Base-by-base conservation (phyloP, 1,284 basidiomycete genomes). In the Cryptococcus jaspeensis region DNA sequence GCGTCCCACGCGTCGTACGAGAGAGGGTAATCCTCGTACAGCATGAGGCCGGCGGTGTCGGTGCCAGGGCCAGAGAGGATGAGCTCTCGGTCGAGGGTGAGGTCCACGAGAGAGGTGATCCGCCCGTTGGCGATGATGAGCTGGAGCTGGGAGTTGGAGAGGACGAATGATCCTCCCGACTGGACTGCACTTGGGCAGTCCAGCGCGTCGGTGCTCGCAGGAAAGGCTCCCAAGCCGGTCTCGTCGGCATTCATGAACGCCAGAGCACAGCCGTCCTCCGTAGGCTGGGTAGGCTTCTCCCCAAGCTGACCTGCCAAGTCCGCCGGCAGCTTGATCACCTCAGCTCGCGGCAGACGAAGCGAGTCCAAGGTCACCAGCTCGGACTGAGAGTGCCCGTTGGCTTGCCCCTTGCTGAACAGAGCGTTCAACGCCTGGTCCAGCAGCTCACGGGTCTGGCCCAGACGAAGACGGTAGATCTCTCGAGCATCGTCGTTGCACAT, bases 301-400 rank as follows among this genome's bases (percentile, higher is more conserved):
- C n/a, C n/a, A n/a, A n/a, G n/a, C n/a, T n/a, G n/a, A n/a, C n/a
- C n/a, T n/a, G n/a, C n/a, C n/a, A n/a, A n/a, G n/a, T n/a, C n/a
- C n/a, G 90, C 62, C 96, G 77, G 6, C 90, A 92, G 51, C 95
- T 92, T 88, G 92, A 65, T n/a, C 28, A 22, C 32, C 20, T 11
- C n/a, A 12, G 8, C n/a, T 15, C 55, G 6, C 28, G 22, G 16
- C 18, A 35, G 3, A 35, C 6, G 15, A 13, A 18, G 45, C 9
- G n/a, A n/a, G 13, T 41, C 37, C 46, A 15, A 18, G 2, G 92
- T 92, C 70, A 98, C 95, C 7, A 94, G 88, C 76, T 98, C 98
- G 7, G 96, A 92, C 88, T 92, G 88, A 86, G 1, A 87, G 87
- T 51, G 79, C 76, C 20, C n/a, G n/a, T 74, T 64, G 25, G 57